Percentiles rank a stretch among this genome's conserved stretches.
Evolutionary conservation across 106 monocot genomes (phyloP).

Genomic region (Dendrobium nobile): DNA sequence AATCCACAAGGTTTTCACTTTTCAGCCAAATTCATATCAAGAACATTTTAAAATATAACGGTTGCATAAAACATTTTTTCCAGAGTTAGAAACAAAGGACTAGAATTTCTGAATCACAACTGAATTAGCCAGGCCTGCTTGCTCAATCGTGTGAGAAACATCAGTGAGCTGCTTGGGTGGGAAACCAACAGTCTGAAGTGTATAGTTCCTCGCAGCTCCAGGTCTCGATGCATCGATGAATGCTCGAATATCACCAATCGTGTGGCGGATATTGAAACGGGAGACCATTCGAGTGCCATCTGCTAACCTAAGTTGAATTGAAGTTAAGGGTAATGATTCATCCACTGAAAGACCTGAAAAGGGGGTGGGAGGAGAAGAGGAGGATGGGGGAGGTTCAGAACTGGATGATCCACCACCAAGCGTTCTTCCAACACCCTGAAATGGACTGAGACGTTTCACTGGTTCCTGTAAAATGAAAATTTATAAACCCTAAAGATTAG

Average conservation of each 20-base stretch:
- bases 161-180: conserved; percentile 82
- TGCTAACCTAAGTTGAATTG: conserved; percentile 75
- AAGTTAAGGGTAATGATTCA: conserved; percentile 58
- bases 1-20: too few relatives aligned
- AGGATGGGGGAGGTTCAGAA: conserved; percentile 3
- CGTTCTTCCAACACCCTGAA: conserved; percentile 77
- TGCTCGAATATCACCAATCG: conserved; percentile 60
- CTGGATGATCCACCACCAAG: conserved; percentile 24
- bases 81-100: background rate
- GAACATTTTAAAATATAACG: too few relatives aligned
- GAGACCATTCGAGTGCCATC: conserved; percentile 83
- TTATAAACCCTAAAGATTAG: too few relatives aligned
- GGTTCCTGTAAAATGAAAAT: conserved; percentile 39
- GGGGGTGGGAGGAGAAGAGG: conserved; percentile 13
- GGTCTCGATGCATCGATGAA: conserved; percentile 81
- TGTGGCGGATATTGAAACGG: conserved; percentile 69
- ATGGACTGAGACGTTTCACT: conserved; percentile 29
- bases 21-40: too few relatives aligned
- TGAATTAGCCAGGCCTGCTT: conserved; percentile 81
- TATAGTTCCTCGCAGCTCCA: conserved; percentile 32
- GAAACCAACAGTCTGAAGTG: conserved; percentile 73
- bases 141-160: conserved; percentile 42
- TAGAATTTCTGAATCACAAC: conserved; percentile 85
- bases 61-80: too few relatives aligned
- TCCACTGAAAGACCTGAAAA: conserved; percentile 46